phyloP scores from a whole-genome alignment of 2,329 filamentous ascomycete genomes.

The Uncinocarpus reesii region DNA sequence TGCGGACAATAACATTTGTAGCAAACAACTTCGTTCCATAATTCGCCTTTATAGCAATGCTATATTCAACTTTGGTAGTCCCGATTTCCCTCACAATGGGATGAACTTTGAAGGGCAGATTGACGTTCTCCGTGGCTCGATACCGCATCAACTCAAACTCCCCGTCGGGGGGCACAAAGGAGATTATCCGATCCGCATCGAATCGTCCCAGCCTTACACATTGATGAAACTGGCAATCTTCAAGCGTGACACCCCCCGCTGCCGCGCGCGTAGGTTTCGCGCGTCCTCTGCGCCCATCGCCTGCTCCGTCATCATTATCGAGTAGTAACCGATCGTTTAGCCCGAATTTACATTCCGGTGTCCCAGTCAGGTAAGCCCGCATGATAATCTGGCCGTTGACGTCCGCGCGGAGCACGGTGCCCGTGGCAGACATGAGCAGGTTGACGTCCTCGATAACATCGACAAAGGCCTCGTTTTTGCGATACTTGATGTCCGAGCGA shows the following conservation, averaged over 20 bases:
- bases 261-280: constrained; percentile 90
- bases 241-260: constrained; percentile 85
- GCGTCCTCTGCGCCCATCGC: constrained; percentile 36
- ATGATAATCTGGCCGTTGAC: constrained; percentile 97
- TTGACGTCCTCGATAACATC: constrained; percentile 99
- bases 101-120: constrained; percentile 96
- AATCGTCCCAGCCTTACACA: constrained; percentile 97
- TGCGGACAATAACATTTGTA: constrained; percentile 87
- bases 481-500: constrained; percentile 94
- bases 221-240: constrained; percentile 98
- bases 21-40: constrained; percentile 94
- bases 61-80: constrained; percentile 96
- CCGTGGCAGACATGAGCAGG: constrained; percentile 95
- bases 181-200: constrained; percentile 91
- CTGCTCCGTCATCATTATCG: constrained; percentile 58
- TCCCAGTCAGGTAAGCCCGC: constrained; percentile 93
- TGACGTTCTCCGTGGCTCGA: constrained; percentile 95
- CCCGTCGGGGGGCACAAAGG: constrained; percentile 90
- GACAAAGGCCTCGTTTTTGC: constrained; percentile 98
- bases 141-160: constrained; percentile 99
- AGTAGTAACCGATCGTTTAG: constrained; percentile 89
- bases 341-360: constrained; percentile 97
- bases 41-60: constrained; percentile 93
- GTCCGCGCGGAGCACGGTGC: constrained; percentile 86
- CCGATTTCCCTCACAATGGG: constrained; percentile 97